These are phyloP conservation scores for Entomortierella parvispora DNA, from an alignment of 192 early-diverging fungal species.

Conservation along the genomic window DNA sequence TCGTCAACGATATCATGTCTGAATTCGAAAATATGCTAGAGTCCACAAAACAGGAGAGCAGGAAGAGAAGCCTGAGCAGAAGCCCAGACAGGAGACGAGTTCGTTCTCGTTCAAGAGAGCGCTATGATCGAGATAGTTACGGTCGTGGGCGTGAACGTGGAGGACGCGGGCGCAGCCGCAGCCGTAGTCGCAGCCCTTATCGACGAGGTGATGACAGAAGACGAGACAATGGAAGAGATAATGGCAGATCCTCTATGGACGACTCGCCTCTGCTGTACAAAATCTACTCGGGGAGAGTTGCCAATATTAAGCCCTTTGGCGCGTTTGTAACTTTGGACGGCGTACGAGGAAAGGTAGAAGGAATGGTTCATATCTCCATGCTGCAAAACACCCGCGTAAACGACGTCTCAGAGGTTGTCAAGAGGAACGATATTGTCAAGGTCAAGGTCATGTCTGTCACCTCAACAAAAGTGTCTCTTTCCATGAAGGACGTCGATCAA, in stretches of 20 bases:
- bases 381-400: constrained; percentile 73
- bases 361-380: constrained; percentile 89
- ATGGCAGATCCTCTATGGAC: constrained; percentile 57
- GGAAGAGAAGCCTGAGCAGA: constrained; percentile 45
- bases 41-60: constrained; percentile 38
- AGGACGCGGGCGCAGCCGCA: constrained; percentile 32
- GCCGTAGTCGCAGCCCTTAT: constrained; percentile 43
- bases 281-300: constrained; percentile 88
- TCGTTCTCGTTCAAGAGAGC: constrained; percentile 43
- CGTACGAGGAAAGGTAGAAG: constrained; percentile 80
- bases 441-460: constrained; percentile 96
- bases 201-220: constrained; percentile 27
- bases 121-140: constrained; percentile 16
- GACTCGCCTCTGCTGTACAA: constrained; percentile 90
- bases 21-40: constrained; percentile 68
- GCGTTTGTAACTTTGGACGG: constrained; percentile 91
- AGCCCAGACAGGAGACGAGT: constrained; percentile 41
- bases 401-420: constrained; percentile 89
- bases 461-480: constrained; percentile 84
- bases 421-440: constrained; percentile 82
- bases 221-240: constrained; percentile 24
- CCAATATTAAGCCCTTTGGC: constrained; percentile 92
- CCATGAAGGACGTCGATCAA: constrained; percentile 98
- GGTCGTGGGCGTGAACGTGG: constrained; percentile 21
- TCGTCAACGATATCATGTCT: constrained; percentile 64